phyloP scores from a whole-genome alignment of 2,329 filamentous ascomycete species.

The Trichoderma hamatum region DNA sequence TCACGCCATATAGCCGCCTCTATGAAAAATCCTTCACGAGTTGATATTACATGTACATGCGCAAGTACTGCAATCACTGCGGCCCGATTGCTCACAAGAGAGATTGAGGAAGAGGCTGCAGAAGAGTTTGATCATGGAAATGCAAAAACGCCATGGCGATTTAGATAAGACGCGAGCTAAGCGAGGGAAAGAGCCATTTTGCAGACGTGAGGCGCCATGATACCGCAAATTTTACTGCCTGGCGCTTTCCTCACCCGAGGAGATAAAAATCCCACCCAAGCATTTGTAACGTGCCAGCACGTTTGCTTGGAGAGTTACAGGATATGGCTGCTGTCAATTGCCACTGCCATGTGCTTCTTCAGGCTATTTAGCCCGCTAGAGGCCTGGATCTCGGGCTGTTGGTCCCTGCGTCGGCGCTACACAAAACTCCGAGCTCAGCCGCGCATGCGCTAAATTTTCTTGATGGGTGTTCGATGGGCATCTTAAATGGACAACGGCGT shows the following conservation, averaged over 20 bases:
- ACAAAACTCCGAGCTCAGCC: constrained; percentile 14
- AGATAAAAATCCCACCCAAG: background rate
- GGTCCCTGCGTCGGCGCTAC: constrained; percentile 23
- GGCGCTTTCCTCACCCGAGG: background rate
- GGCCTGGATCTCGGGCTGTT: constrained; percentile 14
- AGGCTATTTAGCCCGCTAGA: constrained; percentile 5
- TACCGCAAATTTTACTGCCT: background rate
- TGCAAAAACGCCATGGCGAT: background rate
- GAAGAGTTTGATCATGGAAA: background rate
- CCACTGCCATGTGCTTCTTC: background rate
- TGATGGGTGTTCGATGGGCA: background rate
- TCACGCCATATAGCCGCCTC: constrained; percentile 21
- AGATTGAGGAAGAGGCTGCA: background rate
- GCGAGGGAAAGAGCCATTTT: constrained; percentile 2
- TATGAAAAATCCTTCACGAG: constrained; percentile 3
- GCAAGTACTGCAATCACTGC: background rate
- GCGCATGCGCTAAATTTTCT: constrained; percentile 8
- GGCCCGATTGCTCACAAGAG: background rate
- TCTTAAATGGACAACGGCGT: background rate
- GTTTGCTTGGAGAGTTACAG: background rate
- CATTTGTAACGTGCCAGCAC: constrained; percentile 6
- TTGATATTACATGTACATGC: background rate
- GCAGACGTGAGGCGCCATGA: constrained; percentile 12
- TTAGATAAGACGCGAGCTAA: background rate
- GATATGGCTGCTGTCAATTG: constrained; percentile 10